These are phyloP conservation scores for Dioscorea dumetorum DNA, from an alignment of 106 monocot genomes.

Conservation along the genomic window DNA sequence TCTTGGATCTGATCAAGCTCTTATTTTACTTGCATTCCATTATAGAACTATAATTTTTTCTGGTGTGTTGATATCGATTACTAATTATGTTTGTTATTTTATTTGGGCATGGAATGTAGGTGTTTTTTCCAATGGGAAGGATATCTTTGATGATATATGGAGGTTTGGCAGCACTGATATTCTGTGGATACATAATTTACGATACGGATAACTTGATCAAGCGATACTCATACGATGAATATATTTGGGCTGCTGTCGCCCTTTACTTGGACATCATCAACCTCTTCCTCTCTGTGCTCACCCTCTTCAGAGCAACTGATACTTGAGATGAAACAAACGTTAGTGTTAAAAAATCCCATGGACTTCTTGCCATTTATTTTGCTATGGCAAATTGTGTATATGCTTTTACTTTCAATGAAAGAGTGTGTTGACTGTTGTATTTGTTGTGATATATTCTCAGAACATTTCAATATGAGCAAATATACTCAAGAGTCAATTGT, in stretches of 20 bases:
- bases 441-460: too few relatives aligned
- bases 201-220: conserved; percentile 47
- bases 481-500: too few relatives aligned
- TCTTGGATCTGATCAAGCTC: too few relatives aligned
- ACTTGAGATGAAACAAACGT: neutral
- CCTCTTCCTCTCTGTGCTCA: conserved; percentile 41
- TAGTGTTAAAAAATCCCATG: neutral
- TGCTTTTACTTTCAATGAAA: neutral
- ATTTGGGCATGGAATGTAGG: conserved; percentile 11
- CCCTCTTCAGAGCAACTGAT: conserved; percentile 16
- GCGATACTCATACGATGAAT: conserved; percentile 34
- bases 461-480: too few relatives aligned
- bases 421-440: too few relatives aligned
- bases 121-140: conserved; percentile 34
- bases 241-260: conserved; percentile 35
- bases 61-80: too few relatives aligned
- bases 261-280: conserved; percentile 58
- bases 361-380: neutral
- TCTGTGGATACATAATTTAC: conserved; percentile 38
- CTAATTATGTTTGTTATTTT: neutral
- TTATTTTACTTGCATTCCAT: too few relatives aligned
- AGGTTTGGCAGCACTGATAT: conserved; percentile 27
- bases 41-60: too few relatives aligned
- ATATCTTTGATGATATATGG: conserved; percentile 20
- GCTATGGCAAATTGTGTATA: neutral